These are phyloP conservation scores for Groenewaldozyma salmanticensis DNA, from an alignment of 805 yeast species.

Conservation along the genomic window DNA sequence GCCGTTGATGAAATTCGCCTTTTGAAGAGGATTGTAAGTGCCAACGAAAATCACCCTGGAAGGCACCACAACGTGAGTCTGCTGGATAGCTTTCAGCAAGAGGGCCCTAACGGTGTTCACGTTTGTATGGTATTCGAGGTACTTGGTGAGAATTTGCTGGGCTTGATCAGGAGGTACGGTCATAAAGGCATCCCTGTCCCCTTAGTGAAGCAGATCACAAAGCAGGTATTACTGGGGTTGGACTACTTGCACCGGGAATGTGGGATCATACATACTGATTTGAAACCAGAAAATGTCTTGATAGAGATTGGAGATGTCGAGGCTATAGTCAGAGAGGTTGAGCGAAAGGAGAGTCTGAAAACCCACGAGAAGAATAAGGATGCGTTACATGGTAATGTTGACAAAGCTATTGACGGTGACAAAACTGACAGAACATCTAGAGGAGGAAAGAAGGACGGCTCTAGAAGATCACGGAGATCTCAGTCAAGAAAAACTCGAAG, in stretches of 20 bases:
- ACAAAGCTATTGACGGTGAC: not conserved
- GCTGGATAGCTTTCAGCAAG: slow-evolving; percentile 74
- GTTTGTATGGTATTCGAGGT: slow-evolving; percentile 97
- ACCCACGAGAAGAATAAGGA: slow-evolving; percentile 2
- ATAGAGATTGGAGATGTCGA: slow-evolving; percentile 81
- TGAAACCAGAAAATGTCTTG: slow-evolving; percentile 66
- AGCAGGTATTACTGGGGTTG: slow-evolving; percentile 62
- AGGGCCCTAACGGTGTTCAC: slow-evolving; percentile 87
- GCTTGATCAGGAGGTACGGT: slow-evolving; percentile 67
- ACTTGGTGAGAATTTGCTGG: slow-evolving; percentile 83
- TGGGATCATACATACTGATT: slow-evolving; percentile 66
- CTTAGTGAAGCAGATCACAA: slow-evolving; percentile 72
- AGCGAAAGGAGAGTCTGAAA: slow-evolving; percentile 42
- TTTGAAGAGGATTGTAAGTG: slow-evolving; percentile 50
- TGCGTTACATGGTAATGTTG: not conserved
- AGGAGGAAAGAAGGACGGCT: not conserved
- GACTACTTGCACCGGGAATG: slow-evolving; percentile 64
- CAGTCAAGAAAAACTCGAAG: slow-evolving; percentile 34
- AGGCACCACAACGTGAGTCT: slow-evolving; percentile 71
- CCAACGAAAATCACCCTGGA: slow-evolving; percentile 66
- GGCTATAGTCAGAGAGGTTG: slow-evolving; percentile 59
- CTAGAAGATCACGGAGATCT: not conserved
- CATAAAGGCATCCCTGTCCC: slow-evolving; percentile 72
- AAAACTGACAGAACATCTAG: too few species aligned
- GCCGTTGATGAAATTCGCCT: slow-evolving; percentile 89